These are phyloP conservation scores for Xylariaceae sp. DNA, from an alignment of 2,329 filamentous ascomycete genomes.

Conservation along the genomic window DNA sequence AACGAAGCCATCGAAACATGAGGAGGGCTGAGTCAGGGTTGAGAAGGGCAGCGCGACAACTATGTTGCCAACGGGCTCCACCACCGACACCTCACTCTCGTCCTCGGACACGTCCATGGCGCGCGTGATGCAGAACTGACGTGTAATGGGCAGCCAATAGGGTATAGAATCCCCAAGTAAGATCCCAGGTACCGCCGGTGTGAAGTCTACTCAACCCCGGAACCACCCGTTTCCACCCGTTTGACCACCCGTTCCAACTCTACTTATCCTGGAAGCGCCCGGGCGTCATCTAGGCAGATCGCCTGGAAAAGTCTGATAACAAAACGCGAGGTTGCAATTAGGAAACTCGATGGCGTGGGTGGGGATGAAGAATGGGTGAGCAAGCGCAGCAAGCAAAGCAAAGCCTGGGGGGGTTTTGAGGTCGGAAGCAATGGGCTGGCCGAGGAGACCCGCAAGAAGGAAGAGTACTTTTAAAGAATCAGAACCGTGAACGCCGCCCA, in stretches of 20 bases:
- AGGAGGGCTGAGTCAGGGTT: conserved; percentile 25
- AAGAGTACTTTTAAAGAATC: background rate
- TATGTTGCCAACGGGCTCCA: background rate
- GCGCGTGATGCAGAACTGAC: background rate
- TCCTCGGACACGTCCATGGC: background rate
- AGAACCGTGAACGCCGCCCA: background rate
- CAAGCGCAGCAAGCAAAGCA: background rate
- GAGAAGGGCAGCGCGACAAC: conserved; percentile 23
- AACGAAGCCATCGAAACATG: conserved; percentile 28
- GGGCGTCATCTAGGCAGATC: background rate
- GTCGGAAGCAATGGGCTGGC: background rate
- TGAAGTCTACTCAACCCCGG: conserved; percentile 59
- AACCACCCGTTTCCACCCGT: conserved; percentile 62
- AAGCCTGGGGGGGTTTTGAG: background rate
- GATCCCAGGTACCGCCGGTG: conserved; percentile 71
- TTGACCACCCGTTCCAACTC: conserved; percentile 61
- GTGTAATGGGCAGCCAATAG: background rate
- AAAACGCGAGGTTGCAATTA: background rate
- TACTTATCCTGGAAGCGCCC: conserved; percentile 61
- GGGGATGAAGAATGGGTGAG: background rate
- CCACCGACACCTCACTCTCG: background rate
- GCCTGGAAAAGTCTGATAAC: background rate
- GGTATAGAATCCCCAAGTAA: background rate
- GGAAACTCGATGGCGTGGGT: background rate
- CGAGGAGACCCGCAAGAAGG: background rate